A percentile compares a stretch with the other conserved stretches of the same genome.
Conservation (phyloP, 129 eudicot species). For the Escallonia rubra region DNA sequence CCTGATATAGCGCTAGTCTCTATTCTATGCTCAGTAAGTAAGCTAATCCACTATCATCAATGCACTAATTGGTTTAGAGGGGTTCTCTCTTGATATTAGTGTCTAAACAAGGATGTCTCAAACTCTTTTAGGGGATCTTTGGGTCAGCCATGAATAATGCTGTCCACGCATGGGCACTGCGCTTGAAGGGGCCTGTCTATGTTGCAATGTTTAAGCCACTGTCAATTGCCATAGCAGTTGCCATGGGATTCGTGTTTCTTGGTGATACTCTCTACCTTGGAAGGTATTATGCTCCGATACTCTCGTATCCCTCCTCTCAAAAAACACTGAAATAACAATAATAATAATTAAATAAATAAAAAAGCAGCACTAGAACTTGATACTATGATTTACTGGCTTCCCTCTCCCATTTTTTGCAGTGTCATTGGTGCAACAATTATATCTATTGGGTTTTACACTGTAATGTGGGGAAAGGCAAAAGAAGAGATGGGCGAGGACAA, state of each 20-base stretch:
- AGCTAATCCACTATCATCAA: not conserved
- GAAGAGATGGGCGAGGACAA: conserved; percentile 29
- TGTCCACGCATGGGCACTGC: conserved; percentile 23
- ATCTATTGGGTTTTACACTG: conserved; percentile 78
- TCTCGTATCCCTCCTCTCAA: too few species aligned
- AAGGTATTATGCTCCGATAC: conserved; percentile 7
- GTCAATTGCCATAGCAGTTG: conserved; percentile 16
- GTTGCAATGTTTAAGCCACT: conserved; percentile 26
- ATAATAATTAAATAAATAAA: too few species aligned
- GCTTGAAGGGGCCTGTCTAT: conserved; percentile 23
- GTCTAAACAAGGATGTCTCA: not conserved
- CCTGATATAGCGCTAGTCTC: conserved; percentile 75
- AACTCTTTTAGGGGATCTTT: conserved; percentile 10
- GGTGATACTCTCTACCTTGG: conserved; percentile 28
- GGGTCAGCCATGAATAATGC: conserved; percentile 5
- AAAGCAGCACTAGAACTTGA: too few species aligned
- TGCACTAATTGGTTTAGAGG: not conserved
- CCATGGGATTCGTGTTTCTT: conserved; percentile 15
- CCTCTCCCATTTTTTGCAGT: conserved; percentile 24
- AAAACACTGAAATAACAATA: too few species aligned
- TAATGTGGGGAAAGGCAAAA: conserved; percentile 92
- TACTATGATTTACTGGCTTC: too few species aligned
- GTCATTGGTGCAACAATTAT: conserved; percentile 75
- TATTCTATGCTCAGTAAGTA: conserved; percentile 72
- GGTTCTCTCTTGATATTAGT: not conserved